A percentile compares a stretch with the other conserved stretches of the same genome.
Evolutionary conservation across 176 grass and related monocot species (phyloP).

Genomic region (Eragrostis nindensis): DNA sequence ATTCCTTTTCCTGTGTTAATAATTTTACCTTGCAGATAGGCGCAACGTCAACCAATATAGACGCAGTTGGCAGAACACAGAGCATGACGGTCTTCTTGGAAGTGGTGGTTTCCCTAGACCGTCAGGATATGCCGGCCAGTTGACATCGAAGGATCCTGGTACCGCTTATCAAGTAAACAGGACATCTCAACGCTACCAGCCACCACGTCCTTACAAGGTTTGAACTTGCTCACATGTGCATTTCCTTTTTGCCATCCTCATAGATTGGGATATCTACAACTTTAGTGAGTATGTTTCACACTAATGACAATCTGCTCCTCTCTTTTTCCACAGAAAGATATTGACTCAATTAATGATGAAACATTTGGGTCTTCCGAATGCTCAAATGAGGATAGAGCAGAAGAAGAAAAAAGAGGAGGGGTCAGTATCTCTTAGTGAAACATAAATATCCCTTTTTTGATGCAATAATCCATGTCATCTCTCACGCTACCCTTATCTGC

Average conservation of each 20-base stretch:
- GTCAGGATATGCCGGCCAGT: conserved; percentile 58
- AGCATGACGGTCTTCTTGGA: conserved; percentile 95
- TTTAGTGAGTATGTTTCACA: conserved; percentile 17
- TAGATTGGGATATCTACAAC: not conserved
- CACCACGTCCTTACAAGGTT: conserved; percentile 89
- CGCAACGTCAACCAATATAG: conserved; percentile 60
- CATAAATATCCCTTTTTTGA: conserved; percentile 6
- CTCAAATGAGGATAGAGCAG: conserved; percentile 79
- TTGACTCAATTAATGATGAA: conserved; percentile 89
- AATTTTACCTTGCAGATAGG: conserved; percentile 57
- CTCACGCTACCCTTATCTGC: conserved; percentile 44
- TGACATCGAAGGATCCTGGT: conserved; percentile 55
- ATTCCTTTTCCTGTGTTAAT: conserved; percentile 17
- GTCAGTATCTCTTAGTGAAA: conserved; percentile 41
- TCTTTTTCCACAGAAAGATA: conserved; percentile 54
- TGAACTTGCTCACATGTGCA: not conserved
- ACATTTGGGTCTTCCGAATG: conserved; percentile 85
- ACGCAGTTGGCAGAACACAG: conserved; percentile 66
- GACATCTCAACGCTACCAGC: conserved; percentile 86
- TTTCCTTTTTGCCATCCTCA: conserved; percentile 11
- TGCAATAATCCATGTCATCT: conserved; percentile 3
- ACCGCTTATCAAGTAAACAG: conserved; percentile 65
- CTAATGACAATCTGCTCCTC: conserved; percentile 59
- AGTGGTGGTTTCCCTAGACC: conserved; percentile 79
- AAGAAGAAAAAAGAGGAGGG: conserved; percentile 93